Evolutionary conservation across 2,329 filamentous ascomycete species (phyloP).

Genomic region (Monosporascus sp.): DNA sequence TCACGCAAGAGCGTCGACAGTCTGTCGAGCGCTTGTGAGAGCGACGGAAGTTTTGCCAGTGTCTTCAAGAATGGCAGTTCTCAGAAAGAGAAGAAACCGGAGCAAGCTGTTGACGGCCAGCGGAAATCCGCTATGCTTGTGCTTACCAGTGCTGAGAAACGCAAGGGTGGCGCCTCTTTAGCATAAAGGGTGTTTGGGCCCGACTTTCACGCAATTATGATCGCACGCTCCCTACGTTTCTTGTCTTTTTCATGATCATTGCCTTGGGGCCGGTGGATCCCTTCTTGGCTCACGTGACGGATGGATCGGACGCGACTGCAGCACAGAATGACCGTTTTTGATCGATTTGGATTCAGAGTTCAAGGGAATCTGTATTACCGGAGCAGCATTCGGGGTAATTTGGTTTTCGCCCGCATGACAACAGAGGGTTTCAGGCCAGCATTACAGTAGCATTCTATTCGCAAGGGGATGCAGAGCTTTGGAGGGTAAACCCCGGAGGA

Average conservation of each 20-base stretch:
- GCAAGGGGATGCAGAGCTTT: neutral
- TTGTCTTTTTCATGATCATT: conserved; percentile 22
- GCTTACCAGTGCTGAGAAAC: conserved; percentile 84
- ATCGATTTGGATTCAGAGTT: conserved; percentile 19
- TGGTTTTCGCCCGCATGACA: conserved; percentile 15
- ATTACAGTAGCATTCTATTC: neutral
- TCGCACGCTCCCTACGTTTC: conserved; percentile 24
- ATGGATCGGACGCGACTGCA: conserved; percentile 19
- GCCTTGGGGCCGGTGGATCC: conserved; percentile 24
- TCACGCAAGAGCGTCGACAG: conserved; percentile 59
- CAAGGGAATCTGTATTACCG: conserved; percentile 12
- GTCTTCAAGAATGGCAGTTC: conserved; percentile 55
- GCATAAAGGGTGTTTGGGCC: conserved; percentile 14
- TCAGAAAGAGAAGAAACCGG: conserved; percentile 48
- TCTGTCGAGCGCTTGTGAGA: conserved; percentile 54
- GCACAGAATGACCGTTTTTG: conserved; percentile 23
- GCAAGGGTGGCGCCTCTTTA: conserved; percentile 55
- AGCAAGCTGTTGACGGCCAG: conserved; percentile 50
- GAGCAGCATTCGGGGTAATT: conserved; percentile 9
- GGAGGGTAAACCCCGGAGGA: neutral
- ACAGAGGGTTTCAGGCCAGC: neutral
- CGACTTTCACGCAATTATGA: conserved; percentile 23
- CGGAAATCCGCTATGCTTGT: conserved; percentile 84
- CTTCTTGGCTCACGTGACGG: conserved; percentile 18
- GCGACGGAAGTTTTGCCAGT: conserved; percentile 59